phyloP scores from a whole-genome alignment of 495 filamentous ascomycete species.

The Haplographium delicatum region DNA sequence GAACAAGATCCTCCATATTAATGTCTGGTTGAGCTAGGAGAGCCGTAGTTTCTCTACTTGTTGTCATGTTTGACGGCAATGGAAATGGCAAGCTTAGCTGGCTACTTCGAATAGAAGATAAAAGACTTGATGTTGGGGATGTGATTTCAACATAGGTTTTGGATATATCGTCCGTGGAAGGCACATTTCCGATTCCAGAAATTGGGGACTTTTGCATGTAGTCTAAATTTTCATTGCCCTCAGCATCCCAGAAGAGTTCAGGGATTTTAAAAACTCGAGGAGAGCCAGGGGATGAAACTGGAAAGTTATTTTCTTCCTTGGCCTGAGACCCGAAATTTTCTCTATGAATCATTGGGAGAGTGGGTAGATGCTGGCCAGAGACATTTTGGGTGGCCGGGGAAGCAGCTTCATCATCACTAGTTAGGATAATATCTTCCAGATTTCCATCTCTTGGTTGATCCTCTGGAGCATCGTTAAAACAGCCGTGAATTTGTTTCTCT shows the following conservation, averaged over 20 bases:
- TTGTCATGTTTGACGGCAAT: too few species aligned
- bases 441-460: not conserved
- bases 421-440: not conserved
- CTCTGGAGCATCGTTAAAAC: not conserved
- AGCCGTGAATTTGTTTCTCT: conserved; percentile 1
- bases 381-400: not conserved
- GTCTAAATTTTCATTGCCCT: not conserved
- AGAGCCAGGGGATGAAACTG: conserved; percentile 2
- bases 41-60: not conserved
- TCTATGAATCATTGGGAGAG: not conserved
- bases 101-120: conserved; percentile 12
- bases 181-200: not conserved
- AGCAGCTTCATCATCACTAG: not conserved
- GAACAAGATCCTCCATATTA: not conserved
- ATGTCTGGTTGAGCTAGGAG: not conserved
- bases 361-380: not conserved
- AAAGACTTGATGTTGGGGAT: conserved; percentile 16
- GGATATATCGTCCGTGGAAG: conserved; percentile 20
- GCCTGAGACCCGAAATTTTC: not conserved
- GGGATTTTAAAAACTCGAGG: conserved; percentile 13
- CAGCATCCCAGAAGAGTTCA: not conserved
- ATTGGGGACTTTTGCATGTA: not conserved
- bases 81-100: not conserved
- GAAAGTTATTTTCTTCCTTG: not conserved
- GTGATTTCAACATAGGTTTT: conserved; percentile 22